These are phyloP conservation scores for Suillus placidus DNA, from an alignment of 768 basidiomycete genomes.

Conservation along the genomic window DNA sequence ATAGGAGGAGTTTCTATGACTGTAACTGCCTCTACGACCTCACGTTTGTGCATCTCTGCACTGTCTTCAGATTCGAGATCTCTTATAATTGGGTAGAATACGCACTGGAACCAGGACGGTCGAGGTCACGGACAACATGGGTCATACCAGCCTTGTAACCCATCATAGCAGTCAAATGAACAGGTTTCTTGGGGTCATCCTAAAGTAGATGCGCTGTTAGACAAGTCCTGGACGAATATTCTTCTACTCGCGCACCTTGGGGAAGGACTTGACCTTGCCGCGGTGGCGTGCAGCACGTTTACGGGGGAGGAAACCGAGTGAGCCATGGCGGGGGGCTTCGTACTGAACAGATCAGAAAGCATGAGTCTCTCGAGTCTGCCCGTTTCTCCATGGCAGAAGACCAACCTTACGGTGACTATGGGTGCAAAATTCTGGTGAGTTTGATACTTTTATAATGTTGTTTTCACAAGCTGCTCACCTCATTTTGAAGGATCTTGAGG, in stretches of 20 bases:
- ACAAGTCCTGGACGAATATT: slow-evolving; percentile 1
- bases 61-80: not conserved
- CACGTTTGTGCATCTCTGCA: slow-evolving; percentile 99
- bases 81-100: slow-evolving; percentile 25
- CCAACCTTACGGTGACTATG: slow-evolving; percentile 85
- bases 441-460: not conserved
- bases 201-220: slow-evolving; percentile 34
- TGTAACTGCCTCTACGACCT: slow-evolving; percentile 97
- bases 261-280: slow-evolving; percentile 99
- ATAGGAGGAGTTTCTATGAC: slow-evolving; percentile 96
- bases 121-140: slow-evolving; percentile 98
- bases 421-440: slow-evolving; percentile 24
- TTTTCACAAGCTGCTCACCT: slow-evolving; percentile 47
- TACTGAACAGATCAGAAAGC: slow-evolving; percentile 55
- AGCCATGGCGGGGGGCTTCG: slow-evolving; percentile 98
- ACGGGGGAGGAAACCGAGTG: slow-evolving; percentile 94
- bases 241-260: slow-evolving; percentile 66
- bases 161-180: slow-evolving; percentile 97
- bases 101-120: slow-evolving; percentile 98
- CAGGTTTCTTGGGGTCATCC: slow-evolving; percentile 99
- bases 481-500: slow-evolving; percentile 51
- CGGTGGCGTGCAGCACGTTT: slow-evolving; percentile 97
- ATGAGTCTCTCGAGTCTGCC: slow-evolving; percentile 21
- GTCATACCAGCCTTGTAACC: slow-evolving; percentile 99
- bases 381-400: slow-evolving; percentile 25